Conservation (phyloP, 257 asterid genomes). For the Forsythia suspensa region DNA sequence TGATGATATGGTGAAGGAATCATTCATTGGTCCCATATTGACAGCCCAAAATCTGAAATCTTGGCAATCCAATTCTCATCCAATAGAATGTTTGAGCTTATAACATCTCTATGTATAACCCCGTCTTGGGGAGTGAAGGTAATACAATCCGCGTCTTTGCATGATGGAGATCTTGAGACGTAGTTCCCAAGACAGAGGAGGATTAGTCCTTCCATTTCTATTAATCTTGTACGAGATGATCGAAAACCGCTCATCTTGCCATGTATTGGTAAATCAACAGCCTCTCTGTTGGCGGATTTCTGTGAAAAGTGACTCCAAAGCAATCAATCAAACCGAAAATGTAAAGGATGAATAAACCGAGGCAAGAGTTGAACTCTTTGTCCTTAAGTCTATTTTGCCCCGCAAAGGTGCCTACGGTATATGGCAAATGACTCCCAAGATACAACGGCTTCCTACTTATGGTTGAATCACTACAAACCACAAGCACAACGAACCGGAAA, state of each 20-base stretch:
- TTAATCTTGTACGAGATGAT: slow-evolving; percentile 53
- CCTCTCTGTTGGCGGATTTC: no score
- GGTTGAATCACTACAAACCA: no score
- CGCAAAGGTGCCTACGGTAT: no score
- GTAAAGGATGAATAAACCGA: no score
- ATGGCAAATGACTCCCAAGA: no score
- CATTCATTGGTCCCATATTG: slow-evolving; percentile 61
- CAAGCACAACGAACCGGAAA: no score
- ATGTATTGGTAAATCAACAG: slow-evolving; percentile 60
- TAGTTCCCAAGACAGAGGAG: slow-evolving; percentile 59
- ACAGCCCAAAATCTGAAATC: slow-evolving; percentile 73
- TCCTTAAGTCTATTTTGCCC: no score
- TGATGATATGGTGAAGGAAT: slow-evolving; percentile 52
- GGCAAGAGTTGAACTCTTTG: no score
- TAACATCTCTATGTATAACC: slow-evolving; percentile 76
- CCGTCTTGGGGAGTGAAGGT: slow-evolving; percentile 65
- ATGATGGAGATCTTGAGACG: slow-evolving; percentile 58
- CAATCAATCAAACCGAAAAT: no score
- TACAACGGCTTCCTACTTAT: no score
- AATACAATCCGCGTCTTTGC: slow-evolving; percentile 67
- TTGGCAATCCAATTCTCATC: slow-evolving; percentile 70
- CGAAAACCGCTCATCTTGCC: slow-evolving; percentile 49
- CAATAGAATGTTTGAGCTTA: slow-evolving; percentile 68
- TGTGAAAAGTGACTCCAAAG: no score
- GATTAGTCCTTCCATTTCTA: slow-evolving; percentile 29